phyloP scores from a whole-genome alignment of 2,329 filamentous ascomycete genomes.

The Cadophora sp. region DNA sequence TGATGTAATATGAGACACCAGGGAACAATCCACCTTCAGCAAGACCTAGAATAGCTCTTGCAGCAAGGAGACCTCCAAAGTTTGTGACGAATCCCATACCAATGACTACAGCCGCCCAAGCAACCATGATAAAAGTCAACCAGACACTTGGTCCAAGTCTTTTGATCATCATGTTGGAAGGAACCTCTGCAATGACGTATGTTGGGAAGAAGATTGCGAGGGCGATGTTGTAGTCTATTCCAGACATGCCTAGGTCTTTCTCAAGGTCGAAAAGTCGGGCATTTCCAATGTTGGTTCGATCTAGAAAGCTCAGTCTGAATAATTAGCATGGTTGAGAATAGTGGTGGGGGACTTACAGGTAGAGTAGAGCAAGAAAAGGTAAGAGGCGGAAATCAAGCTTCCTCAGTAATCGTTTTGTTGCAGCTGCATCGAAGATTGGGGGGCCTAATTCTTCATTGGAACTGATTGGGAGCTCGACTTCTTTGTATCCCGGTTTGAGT shows the following conservation, averaged over 20 bases:
- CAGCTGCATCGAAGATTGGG: constrained; percentile 14
- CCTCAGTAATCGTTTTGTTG: constrained; percentile 34
- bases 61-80: constrained; percentile 56
- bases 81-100: constrained; percentile 71
- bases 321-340: background rate
- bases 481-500: constrained; percentile 7
- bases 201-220: constrained; percentile 45
- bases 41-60: constrained; percentile 59
- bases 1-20: constrained; percentile 64
- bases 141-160: constrained; percentile 59
- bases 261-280: constrained; percentile 43
- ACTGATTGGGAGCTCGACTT: background rate
- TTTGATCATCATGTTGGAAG: constrained; percentile 50
- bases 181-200: constrained; percentile 43
- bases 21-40: constrained; percentile 66
- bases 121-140: constrained; percentile 67
- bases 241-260: constrained; percentile 42
- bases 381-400: constrained; percentile 41
- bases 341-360: constrained; percentile 48
- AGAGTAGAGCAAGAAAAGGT: constrained; percentile 59
- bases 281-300: constrained; percentile 46
- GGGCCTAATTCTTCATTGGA: background rate
- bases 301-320: constrained; percentile 40
- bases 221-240: constrained; percentile 44
- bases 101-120: constrained; percentile 73